Base-by-base conservation (phyloP, 768 basidiomycete species). In the Boletus insuetus region DNA sequence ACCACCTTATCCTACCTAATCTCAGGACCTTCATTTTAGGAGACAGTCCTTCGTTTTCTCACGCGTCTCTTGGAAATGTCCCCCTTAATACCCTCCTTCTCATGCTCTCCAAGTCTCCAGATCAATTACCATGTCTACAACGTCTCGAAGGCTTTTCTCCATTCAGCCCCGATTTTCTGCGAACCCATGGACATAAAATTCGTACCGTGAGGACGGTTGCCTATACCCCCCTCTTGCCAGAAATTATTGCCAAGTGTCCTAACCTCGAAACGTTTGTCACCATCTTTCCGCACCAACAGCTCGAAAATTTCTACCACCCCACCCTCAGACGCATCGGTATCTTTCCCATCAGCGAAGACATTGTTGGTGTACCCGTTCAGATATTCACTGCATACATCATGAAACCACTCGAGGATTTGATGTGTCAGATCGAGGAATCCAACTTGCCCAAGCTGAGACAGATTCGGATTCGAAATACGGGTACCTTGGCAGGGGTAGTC, bases 71-170 rank as follows among this genome's bases (percentile, higher is more conserved):
- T 22, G 69, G 70, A 34, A 70, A 70, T 9, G 58, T 71, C 29
- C 70, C 74, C 0, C 74, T 78, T 66, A 78, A 79, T 35, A 68
- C 71, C 5, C 66, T 80, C 57, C 62, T 80, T 24, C 63, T 65
- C 32, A 72, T 72, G 56, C 65, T 79, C 17, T 65, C 71, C 46
- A 56, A 65, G 14, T 64, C 68, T 3, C 58, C 72, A 0, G 57
- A 66, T 31, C 74, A 77, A 39, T 65, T 80, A 4, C 78, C 79
- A 2, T 60, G 58, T 14, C 64, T 80, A 16, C 65, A 69, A 12
- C 71, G 77, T n/a, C 68, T 80, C 34, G 79, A 80, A 52, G 70
- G 74, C 9, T 70, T 72, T 43, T 77, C 77, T 7, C 68, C 76
- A 2, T 76, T 79, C 32, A 77, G 69, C 32, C 65, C 69, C 6